phyloP scores from a whole-genome alignment of 148 eudicot species.

The Arbutus unedo region DNA sequence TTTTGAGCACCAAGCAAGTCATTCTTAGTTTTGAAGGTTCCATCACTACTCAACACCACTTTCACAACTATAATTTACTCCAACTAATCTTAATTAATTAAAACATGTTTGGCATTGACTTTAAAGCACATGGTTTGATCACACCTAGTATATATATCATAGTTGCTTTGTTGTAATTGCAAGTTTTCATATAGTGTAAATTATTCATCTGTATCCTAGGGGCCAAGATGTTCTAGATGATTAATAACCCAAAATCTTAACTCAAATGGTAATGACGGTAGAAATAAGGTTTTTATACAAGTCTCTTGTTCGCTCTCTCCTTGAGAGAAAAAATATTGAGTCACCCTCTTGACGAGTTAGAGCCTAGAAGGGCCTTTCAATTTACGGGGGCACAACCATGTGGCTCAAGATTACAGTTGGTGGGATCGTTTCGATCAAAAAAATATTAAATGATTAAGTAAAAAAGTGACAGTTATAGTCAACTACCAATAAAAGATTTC shows the following conservation, averaged over 20 bases:
- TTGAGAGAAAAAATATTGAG: no score
- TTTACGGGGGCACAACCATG: no score
- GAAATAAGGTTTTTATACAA: no score
- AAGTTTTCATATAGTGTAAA: neutral
- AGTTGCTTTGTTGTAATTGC: neutral
- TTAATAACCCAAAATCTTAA: neutral
- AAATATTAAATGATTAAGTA: no score
- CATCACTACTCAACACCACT: neutral
- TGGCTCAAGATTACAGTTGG: no score
- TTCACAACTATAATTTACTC: neutral
- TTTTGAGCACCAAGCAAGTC: constrained; percentile 20
- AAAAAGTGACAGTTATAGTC: no score
- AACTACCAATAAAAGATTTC: no score
- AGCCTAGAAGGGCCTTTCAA: no score
- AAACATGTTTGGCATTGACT: neutral
- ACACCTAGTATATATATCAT: neutral
- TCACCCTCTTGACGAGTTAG: no score
- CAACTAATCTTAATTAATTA: neutral
- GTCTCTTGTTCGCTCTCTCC: no score
- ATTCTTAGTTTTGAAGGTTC: constrained; percentile 18
- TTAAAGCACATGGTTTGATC: neutral
- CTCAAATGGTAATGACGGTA: no score
- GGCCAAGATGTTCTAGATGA: neutral
- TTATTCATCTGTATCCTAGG: neutral
- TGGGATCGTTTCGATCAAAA: no score